Base-by-base conservation (phyloP, 1,284 basidiomycete genomes). In the Naganishia cerealis region DNA sequence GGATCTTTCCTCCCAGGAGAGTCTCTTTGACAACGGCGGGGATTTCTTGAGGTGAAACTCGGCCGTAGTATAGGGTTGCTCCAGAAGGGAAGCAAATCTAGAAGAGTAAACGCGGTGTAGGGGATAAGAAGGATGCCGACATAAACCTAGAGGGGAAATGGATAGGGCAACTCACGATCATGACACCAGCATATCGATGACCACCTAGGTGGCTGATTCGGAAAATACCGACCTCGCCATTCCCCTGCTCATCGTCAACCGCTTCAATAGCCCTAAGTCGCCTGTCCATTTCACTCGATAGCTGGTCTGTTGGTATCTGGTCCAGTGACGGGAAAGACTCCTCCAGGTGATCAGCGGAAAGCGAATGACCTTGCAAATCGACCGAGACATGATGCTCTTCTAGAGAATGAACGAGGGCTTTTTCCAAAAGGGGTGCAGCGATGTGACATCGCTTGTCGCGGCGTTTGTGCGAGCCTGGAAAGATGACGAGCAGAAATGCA, bases 171-270 rank as follows among this genome's bases (percentile, higher is more conserved):
- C 89, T 76, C 76, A 93, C 91, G 69, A 94, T 88, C 74, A 92
- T 89, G 75, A 95, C 94, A 33, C 94, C 94, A 21, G 91, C 89
- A 77, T 89, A 96, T 72, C 89, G 88, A 82, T 96, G 94, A 1
- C 92, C 93, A 56, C 93, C 92, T 56, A 93, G 84, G 80, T 96
- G 94, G 36, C 90, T 94, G 71, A 88, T 90, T 75, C 86, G 87
- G 75, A 96, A 83, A 69, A 97, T 87, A 55, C 94, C 88, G 10
- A 88, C 91, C 68, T 81, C 74, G 7, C 80, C 80, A 5, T 78
- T 70, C 77, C 81, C 70, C 79, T 84, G 10, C 74, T 70, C 81
- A 83, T 77, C 79, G 13, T 76, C 66, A 8, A 80, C 75, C 80
- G 85, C 70, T 40, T 75, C 75, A 56, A 77, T 77, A 59, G 81